Conservation (phyloP, 371 early-diverging fungal species). For the Mucor irregularis region DNA sequence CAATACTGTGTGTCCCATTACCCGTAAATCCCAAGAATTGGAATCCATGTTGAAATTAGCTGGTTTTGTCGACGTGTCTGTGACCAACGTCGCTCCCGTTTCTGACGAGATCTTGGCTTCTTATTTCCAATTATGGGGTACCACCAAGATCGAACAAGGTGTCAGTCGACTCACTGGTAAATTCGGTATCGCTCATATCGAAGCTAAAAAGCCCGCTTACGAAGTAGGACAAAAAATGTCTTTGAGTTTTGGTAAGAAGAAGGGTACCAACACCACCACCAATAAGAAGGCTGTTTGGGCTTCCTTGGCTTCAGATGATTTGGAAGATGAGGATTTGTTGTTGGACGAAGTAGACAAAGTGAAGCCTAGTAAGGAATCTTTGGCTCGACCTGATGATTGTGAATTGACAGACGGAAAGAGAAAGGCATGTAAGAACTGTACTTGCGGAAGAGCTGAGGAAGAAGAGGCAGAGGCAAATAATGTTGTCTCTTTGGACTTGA, state of each 20-base stretch:
- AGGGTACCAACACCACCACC: slow-evolving; percentile 51
- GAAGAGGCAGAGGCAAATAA: slow-evolving; percentile 53
- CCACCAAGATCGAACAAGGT: slow-evolving; percentile 41
- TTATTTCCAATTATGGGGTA: slow-evolving; percentile 44
- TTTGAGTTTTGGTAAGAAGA: slow-evolving; percentile 42
- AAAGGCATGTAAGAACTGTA: slow-evolving; percentile 97
- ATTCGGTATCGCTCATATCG: slow-evolving; percentile 44
- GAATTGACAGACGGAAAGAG: slow-evolving; percentile 70
- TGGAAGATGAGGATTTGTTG: slow-evolving; percentile 87
- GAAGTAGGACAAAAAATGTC: slow-evolving; percentile 73
- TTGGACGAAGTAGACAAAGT: slow-evolving; percentile 85
- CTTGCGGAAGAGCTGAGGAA: slow-evolving; percentile 91
- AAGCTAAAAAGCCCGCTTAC: slow-evolving; percentile 83
- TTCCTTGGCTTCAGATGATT: slow-evolving; percentile 66
- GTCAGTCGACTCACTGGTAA: slow-evolving; percentile 51
- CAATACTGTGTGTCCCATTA: slow-evolving; percentile 42
- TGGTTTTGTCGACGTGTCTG: slow-evolving; percentile 44
- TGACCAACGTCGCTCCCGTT: slow-evolving; percentile 30
- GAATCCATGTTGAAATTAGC: slow-evolving; percentile 48
- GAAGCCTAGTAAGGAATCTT: slow-evolving; percentile 69
- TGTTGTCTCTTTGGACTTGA: slow-evolving; percentile 73
- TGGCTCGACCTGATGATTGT: slow-evolving; percentile 68
- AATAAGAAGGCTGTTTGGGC: slow-evolving; percentile 41
- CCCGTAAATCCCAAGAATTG: slow-evolving; percentile 40
- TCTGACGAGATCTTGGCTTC: slow-evolving; percentile 48